Conservation (phyloP, 1,139 yeast species). For the Saccharomyces pastorianus region DNA sequence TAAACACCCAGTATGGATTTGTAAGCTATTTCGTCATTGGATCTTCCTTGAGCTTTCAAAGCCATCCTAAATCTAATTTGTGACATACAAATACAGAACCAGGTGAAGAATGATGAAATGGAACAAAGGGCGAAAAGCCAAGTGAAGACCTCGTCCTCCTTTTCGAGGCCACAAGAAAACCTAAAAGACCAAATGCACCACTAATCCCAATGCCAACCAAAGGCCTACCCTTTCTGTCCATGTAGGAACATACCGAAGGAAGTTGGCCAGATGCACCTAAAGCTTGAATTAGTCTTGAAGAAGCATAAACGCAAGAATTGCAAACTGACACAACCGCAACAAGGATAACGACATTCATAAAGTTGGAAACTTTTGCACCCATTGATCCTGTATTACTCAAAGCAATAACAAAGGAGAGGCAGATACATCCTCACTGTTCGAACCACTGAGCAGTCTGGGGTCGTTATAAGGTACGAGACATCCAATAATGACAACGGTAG, state of each 20-base stretch:
- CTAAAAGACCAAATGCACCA: slow-evolving; percentile 43
- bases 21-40: slow-evolving; percentile 42
- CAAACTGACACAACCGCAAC: slow-evolving; percentile 44
- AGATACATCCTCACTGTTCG: slow-evolving; percentile 37
- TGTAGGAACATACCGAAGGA: slow-evolving; percentile 51
- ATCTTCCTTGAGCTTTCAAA: slow-evolving; percentile 44
- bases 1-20: slow-evolving; percentile 42
- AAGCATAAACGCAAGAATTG: slow-evolving; percentile 49
- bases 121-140: slow-evolving; percentile 59
- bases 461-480: slow-evolving; percentile 57
- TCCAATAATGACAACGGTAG: slow-evolving; percentile 55
- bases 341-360: slow-evolving; percentile 43
- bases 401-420: slow-evolving; percentile 77
- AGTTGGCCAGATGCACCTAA: slow-evolving; percentile 52
- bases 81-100: slow-evolving; percentile 50
- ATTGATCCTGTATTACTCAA: slow-evolving; percentile 49
- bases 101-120: slow-evolving; percentile 51
- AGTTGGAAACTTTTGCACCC: slow-evolving; percentile 45
- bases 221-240: slow-evolving; percentile 56
- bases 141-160: slow-evolving; percentile 45
- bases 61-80: slow-evolving; percentile 55
- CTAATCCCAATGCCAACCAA: slow-evolving; percentile 43
- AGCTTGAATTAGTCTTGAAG: slow-evolving; percentile 51
- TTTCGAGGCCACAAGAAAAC: slow-evolving; percentile 49
- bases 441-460: slow-evolving; percentile 42